Base-by-base conservation (phyloP, 1,284 basidiomycete species). In the Tremellales sp. region DNA sequence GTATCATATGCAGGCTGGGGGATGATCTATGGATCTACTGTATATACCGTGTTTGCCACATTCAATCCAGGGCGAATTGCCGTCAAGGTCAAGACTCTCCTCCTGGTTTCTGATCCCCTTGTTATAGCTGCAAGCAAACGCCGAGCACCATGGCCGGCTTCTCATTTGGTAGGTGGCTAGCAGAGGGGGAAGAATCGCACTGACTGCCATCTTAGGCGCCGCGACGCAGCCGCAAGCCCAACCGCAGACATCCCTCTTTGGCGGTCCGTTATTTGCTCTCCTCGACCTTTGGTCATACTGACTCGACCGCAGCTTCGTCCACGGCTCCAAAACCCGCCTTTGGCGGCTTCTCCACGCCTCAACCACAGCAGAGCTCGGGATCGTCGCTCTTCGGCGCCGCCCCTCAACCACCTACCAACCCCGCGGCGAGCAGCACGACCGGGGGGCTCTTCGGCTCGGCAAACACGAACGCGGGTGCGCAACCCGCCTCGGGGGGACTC, bases 391-490 rank as follows among this genome's bases (percentile, higher is more conserved):
- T 54, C 40, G 47, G 50, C 21, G 14, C 45, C 29, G 53, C 53
- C 25, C 46, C 53, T 31, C 34, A 40, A 24, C 43, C 49, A 38
- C 13, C 50, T 29, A 24, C 39, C 13, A 40, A 47, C 28, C 41
- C 57, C 38, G 50, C 43, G 28, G 34, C 52, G 28, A 40, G 49
- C 1, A 49, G 43, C 43, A 29, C 31, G 2, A 38, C 33, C 5
- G 51, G 51, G 2, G 52, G 52, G 5, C 39, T 60, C 24, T 63
- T 63, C 37, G 57, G 58, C 1, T 5, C 42, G 39, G 14, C 51
- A 43, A 27, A 61, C 68, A 35, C 69, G 68, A 42, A 65, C 43
- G 37, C 47, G 44, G 6, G 46, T 47, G 34, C 34, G 40, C n/a
- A 47, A 25, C 43, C 54, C 18, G 21, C 31, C 32, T 40, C 46